These are phyloP conservation scores for Hypoxylon fragiforme DNA, from an alignment of 495 filamentous ascomycete species.

Conservation along the genomic window DNA sequence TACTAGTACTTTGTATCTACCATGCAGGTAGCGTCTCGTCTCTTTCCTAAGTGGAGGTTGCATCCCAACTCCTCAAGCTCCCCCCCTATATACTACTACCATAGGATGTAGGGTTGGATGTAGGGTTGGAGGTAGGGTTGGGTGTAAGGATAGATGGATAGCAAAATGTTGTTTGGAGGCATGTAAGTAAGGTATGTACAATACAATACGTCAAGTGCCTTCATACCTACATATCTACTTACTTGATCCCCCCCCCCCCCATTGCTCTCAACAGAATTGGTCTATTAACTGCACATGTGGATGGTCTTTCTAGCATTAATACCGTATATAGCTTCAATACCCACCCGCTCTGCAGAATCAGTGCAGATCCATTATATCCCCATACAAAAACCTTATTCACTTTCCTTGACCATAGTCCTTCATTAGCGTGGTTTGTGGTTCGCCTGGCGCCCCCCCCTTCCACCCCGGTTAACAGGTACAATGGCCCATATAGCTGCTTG, in stretches of 20 bases:
- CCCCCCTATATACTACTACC: slow-evolving; percentile 22
- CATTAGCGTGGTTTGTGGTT: slow-evolving; percentile 29
- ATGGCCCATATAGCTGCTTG: slow-evolving; percentile 57
- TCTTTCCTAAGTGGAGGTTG: slow-evolving; percentile 24
- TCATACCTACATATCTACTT: too few relatives aligned
- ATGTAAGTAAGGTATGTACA: too few relatives aligned
- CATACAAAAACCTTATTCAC: slow-evolving; percentile 22
- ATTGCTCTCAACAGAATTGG: slow-evolving; percentile 6
- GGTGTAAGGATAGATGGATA: too few relatives aligned
- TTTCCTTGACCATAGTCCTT: slow-evolving; percentile 30
- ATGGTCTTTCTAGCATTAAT: too few relatives aligned
- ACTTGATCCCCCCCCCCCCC: too few relatives aligned
- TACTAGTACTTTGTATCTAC: too few relatives aligned
- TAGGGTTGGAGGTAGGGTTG: too few relatives aligned
- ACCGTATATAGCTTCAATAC: slow-evolving; percentile 20
- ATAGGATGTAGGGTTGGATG: slow-evolving; percentile 14
- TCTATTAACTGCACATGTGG: too few relatives aligned
- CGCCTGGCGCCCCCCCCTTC: slow-evolving; percentile 27
- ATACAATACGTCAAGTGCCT: too few relatives aligned
- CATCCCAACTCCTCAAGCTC: slow-evolving; percentile 23
- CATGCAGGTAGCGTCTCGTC: slow-evolving; percentile 4
- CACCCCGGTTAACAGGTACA: slow-evolving; percentile 25
- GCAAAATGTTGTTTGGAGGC: too few relatives aligned
- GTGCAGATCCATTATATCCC: slow-evolving; percentile 1
- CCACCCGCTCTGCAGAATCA: too few relatives aligned